Base-by-base conservation (phyloP, 306 rosid species). In the Dryas drummondii region DNA sequence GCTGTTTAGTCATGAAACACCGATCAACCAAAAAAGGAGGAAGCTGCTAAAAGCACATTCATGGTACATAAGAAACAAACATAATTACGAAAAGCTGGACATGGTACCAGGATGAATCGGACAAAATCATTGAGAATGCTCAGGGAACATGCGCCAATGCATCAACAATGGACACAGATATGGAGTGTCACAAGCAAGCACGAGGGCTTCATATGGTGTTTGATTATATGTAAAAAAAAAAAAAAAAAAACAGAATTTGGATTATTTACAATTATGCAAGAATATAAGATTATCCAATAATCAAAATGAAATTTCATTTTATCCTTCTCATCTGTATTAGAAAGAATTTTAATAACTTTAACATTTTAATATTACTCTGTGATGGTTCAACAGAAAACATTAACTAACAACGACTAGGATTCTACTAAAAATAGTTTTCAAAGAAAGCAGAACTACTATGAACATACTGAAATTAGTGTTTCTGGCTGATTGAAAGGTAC, bases 401-500 rank as follows among this genome's bases (percentile, higher is more conserved):
- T 41, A 1, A 26, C 6, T 48, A 5, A 32, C 15, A 48, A 61
- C 62, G 68, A 69, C 51, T 62, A 70, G 67, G 48, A 68, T 45
- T 64, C 68, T 48, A 67, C 46, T 64, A 17, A 16, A 37, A 42
- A 37, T 78, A 71, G 60, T 50, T 62, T 41, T 65, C 44, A 44
- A 60, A 78, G 61, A 62, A 64, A 16, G 66, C 71, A 53, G 59
- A 58, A 76, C 72, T 66, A 66, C 82, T 66, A 58, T 49, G 62
- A 74, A 64, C 32, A 58, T 77, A 14, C 66, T 59, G 64, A 78
- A 51, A 42, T 47, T 70, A 42, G 2, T 15, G 10, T 74, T 52
- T 70, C 71, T 51, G 63, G 71, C 69, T 62, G 86, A 69, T 44
- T 65, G 74, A 27, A 57, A 14, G 66, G 75, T 67, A 48, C 55